phyloP scores from a whole-genome alignment of 345 rosid species.

The Lagerstroemia speciosa region DNA sequence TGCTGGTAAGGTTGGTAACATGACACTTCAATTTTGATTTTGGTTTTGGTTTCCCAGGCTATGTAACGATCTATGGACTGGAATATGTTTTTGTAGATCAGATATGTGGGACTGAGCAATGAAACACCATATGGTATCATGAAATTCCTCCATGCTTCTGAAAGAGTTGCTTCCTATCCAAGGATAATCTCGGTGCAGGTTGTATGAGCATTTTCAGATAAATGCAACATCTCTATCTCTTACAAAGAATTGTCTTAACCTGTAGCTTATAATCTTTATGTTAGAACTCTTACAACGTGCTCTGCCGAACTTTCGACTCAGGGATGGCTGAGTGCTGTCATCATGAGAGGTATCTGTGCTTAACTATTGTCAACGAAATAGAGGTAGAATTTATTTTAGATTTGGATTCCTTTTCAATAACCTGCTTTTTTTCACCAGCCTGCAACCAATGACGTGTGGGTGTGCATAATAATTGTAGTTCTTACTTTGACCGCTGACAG shows the following conservation, averaged over 20 bases:
- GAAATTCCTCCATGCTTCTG: conserved; percentile 45
- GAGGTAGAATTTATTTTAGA: not conserved
- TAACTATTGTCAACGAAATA: not conserved
- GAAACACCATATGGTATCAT: conserved; percentile 56
- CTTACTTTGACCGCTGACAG: not conserved
- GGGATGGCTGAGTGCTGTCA: conserved; percentile 61
- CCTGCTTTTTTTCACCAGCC: not conserved
- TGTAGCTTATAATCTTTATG: not conserved
- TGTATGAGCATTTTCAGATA: not conserved
- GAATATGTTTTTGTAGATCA: conserved; percentile 26
- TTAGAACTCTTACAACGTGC: conserved; percentile 48
- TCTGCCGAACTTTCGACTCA: conserved; percentile 48
- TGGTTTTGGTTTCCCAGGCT: too few species aligned
- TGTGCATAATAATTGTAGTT: not conserved
- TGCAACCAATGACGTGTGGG: not conserved
- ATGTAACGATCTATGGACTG: not conserved
- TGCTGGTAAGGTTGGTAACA: conserved; percentile 36
- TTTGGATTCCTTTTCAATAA: not conserved
- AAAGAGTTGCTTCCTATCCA: conserved; percentile 25
- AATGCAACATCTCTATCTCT: not conserved
- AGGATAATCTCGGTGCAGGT: conserved; percentile 47
- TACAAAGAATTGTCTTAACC: conserved; percentile 10
- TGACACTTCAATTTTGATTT: conserved; percentile 1
- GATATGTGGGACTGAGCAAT: conserved; percentile 54
- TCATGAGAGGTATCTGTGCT: conserved; percentile 35